Percentiles rank a stretch among this genome's conserved stretches.
phyloP scores from a whole-genome alignment of 2,329 filamentous ascomycete genomes.

The Microdochium nivale region DNA sequence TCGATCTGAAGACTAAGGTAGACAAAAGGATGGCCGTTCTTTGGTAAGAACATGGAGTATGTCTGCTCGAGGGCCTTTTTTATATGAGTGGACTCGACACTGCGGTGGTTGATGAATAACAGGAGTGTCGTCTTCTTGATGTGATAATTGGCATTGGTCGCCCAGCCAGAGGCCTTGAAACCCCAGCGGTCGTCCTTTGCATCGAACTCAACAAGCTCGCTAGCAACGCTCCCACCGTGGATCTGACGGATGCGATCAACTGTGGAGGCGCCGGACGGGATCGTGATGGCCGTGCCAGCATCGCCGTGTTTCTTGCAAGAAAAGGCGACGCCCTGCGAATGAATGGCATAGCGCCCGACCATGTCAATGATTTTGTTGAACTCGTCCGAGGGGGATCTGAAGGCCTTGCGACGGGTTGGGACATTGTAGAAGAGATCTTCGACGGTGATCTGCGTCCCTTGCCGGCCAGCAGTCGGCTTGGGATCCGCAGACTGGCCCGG shows the following conservation, averaged over 20 bases:
- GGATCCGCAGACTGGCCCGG: conserved; percentile 82
- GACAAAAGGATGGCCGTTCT: conserved; percentile 87
- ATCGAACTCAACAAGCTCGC: conserved; percentile 74
- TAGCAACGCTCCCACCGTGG: conserved; percentile 74
- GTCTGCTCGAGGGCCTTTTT: conserved; percentile 88
- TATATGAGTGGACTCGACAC: conserved; percentile 81
- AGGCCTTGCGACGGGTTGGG: conserved; percentile 77
- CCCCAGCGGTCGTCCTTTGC: conserved; percentile 69
- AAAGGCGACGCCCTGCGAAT: conserved; percentile 86
- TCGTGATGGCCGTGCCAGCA: conserved; percentile 70
- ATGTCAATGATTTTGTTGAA: conserved; percentile 97
- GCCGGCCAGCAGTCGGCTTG: conserved; percentile 77
- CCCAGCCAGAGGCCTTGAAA: conserved; percentile 72
- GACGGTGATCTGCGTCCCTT: conserved; percentile 90
- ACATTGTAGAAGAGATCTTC: conserved; percentile 98
- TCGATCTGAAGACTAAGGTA: conserved; percentile 92
- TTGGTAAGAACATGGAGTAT: conserved; percentile 80
- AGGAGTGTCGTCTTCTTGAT: conserved; percentile 82
- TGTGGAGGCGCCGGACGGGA: conserved; percentile 62
- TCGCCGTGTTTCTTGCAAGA: conserved; percentile 96
- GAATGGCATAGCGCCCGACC: conserved; percentile 86
- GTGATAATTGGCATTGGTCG: conserved; percentile 90
- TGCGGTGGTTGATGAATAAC: conserved; percentile 93
- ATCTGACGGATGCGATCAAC: conserved; percentile 86
- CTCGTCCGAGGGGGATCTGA: conserved; percentile 86